A percentile compares a stretch with the other conserved stretches of the same genome.
Evolutionary conservation across 2,329 filamentous ascomycete genomes (phyloP).

Genomic region (Fusarium torreyae): DNA sequence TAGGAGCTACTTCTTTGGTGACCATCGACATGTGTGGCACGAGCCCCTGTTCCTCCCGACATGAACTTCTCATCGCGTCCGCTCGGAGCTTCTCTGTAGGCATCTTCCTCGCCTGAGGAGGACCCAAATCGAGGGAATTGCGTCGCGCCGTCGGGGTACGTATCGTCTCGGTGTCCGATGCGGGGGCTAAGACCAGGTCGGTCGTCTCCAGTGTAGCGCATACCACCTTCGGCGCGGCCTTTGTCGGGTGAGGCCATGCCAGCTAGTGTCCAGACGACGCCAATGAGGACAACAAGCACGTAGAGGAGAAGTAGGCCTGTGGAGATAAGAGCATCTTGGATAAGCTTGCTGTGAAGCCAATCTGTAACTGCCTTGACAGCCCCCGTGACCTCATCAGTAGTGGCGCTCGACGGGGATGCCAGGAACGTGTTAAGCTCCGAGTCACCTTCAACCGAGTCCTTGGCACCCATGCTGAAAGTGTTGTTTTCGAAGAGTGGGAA

Average conservation of each 20-base stretch:
- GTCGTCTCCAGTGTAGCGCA: conserved; percentile 55
- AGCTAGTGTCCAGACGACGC: conserved; percentile 75
- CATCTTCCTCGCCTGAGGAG: conserved; percentile 44
- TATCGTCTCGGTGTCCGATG: conserved; percentile 41
- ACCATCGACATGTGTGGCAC: conserved; percentile 46
- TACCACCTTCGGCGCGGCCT: conserved; percentile 67
- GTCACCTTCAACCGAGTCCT: conserved; percentile 71
- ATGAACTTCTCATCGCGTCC: conserved; percentile 51
- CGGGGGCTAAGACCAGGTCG: conserved; percentile 50
- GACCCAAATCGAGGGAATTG: conserved; percentile 49
- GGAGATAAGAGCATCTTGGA: conserved; percentile 86
- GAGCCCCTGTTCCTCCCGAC: conserved; percentile 45
- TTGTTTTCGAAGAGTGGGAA: conserved; percentile 85
- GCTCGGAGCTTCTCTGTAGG: conserved; percentile 30
- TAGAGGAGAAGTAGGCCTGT: conserved; percentile 81
- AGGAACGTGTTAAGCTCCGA: conserved; percentile 79
- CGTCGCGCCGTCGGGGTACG: conserved; percentile 38
- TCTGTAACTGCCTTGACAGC: conserved; percentile 80
- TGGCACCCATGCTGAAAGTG: conserved; percentile 86
- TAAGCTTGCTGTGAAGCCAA: conserved; percentile 77
- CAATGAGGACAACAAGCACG: conserved; percentile 82
- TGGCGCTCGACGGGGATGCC: conserved; percentile 78
- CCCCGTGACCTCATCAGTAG: conserved; percentile 85
- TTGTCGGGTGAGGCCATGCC: conserved; percentile 74
- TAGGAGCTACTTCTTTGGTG: conserved; percentile 56